Conservation (phyloP, 495 filamentous ascomycete species). For the Xylaria bambusicola region DNA sequence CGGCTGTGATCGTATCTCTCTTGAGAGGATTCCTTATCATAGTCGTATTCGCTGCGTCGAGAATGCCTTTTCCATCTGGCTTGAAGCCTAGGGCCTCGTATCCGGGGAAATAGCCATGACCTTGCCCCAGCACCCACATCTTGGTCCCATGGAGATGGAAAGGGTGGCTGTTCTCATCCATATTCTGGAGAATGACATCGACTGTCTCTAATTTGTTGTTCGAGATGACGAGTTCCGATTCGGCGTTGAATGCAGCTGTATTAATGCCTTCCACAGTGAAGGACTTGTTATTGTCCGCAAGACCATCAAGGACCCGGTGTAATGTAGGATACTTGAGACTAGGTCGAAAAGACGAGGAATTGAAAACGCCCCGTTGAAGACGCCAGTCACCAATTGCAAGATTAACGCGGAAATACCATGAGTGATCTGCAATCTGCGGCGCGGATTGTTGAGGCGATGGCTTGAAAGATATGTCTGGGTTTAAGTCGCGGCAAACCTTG, state of each 20-base stretch:
- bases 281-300: slow-evolving; percentile 48
- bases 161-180: slow-evolving; percentile 63
- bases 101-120: slow-evolving; percentile 54
- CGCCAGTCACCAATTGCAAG: slow-evolving; percentile 59
- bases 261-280: slow-evolving; percentile 53
- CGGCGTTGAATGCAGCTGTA: slow-evolving; percentile 49
- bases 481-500: slow-evolving; percentile 46
- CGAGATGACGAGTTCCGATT: slow-evolving; percentile 47
- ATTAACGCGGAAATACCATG: slow-evolving; percentile 52
- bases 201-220: slow-evolving; percentile 49
- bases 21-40: slow-evolving; percentile 30
- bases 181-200: slow-evolving; percentile 67
- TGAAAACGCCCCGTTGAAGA: slow-evolving; percentile 56
- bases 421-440: slow-evolving; percentile 45
- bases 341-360: slow-evolving; percentile 56
- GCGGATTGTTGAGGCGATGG: slow-evolving; percentile 43
- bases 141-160: slow-evolving; percentile 67
- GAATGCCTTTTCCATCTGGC: slow-evolving; percentile 28
- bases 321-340: slow-evolving; percentile 44
- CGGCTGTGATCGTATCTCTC: slow-evolving; percentile 44
- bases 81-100: slow-evolving; percentile 33
- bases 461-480: slow-evolving; percentile 35
- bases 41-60: slow-evolving; percentile 16
- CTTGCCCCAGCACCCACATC: slow-evolving; percentile 58
- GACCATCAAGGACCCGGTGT: slow-evolving; percentile 48